Base-by-base conservation (phyloP, 2,329 filamentous ascomycete genomes). In the Ophiostoma sp. region DNA sequence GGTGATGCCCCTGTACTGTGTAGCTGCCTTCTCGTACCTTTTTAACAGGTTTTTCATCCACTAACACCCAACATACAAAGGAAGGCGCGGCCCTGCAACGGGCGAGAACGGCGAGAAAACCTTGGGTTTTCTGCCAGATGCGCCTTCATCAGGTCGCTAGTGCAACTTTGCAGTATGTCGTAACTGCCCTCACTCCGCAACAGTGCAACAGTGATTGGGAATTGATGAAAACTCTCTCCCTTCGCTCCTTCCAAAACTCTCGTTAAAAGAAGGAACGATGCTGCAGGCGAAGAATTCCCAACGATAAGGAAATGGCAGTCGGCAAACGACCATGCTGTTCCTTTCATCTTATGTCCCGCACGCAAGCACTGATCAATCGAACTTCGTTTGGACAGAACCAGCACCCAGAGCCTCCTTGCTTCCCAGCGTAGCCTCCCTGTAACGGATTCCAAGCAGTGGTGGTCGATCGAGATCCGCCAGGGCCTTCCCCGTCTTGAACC, bases 391-490 rank as follows among this genome's bases (percentile, higher is more conserved):
- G n/a, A n/a, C 17, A 19, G 17, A 39, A 39, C 8, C 22, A n/a
- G 31, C 9, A 22, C 31, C 11, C 2, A 31, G 55, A 57, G 55
- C 25, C 55, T 57, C 11, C 19, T 19, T 55, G 22, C 19, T 9
- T 33, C 19, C 36, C 61, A 28, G 61, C 36, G 61, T 19, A 66
- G 61, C 61, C 9, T 42, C 36, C 63, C 22, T 68, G 39, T 48
- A 48, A 48, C 19, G 39, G 39, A 12, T 31, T 31, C 39, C 22
- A 31, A 50, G 15, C 42, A 50, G 25, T 5, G 25, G 42, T 4
- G 25, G 25, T 7, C 36, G 22, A 68, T 68, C 42, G 25, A n/a
- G 64, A 68, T 68, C 39, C 63, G 63, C 64, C 61, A 66, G n/a
- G 15, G 4, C 22, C 36, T 45, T 64, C 61, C 42, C 59, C 59